Conservation (phyloP, 345 rosid species). For the Aurinia saxatilis region DNA sequence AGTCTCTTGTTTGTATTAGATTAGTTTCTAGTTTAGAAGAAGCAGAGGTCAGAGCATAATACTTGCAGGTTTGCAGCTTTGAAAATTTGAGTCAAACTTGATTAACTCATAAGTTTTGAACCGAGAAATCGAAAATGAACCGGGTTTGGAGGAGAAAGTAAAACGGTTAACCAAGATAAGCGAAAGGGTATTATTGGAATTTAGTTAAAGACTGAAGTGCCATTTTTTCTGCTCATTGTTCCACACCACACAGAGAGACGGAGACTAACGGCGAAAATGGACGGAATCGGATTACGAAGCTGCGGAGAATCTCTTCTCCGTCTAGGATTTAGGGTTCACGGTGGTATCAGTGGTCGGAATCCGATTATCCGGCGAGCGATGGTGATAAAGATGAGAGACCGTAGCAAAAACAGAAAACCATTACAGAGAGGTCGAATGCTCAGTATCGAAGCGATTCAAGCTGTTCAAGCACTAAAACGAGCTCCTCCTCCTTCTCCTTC, state of each 20-base stretch:
- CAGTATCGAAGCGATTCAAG: conserved; percentile 80
- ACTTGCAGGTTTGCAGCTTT: not conserved
- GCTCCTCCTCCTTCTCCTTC: conserved; percentile 29
- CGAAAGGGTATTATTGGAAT: not conserved
- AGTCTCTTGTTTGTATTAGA: no score
- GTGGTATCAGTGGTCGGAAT: not conserved
- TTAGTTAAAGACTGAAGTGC: not conserved
- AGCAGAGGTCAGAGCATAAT: not conserved
- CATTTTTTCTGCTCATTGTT: not conserved
- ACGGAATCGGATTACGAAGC: conserved; percentile 21
- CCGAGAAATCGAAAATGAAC: not conserved
- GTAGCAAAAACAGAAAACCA: conserved; percentile 70
- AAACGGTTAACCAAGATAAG: not conserved
- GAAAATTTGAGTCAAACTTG: no score
- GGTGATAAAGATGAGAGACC: conserved; percentile 47
- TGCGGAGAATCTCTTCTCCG: conserved; percentile 9
- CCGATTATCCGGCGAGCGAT: conserved; percentile 9
- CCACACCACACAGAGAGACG: not conserved
- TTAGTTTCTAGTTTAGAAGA: not conserved
- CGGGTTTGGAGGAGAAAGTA: not conserved
- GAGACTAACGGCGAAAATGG: conserved; percentile 18
- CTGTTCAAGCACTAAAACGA: conserved; percentile 68
- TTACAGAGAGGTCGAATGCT: conserved; percentile 72
- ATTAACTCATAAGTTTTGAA: no score
- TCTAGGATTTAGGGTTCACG: not conserved